Evolutionary conservation across 2,329 filamentous ascomycete genomes (phyloP), one percentile per base, ranked within the genome.

Genomic region (Penicillium griseofulvum): DNA sequence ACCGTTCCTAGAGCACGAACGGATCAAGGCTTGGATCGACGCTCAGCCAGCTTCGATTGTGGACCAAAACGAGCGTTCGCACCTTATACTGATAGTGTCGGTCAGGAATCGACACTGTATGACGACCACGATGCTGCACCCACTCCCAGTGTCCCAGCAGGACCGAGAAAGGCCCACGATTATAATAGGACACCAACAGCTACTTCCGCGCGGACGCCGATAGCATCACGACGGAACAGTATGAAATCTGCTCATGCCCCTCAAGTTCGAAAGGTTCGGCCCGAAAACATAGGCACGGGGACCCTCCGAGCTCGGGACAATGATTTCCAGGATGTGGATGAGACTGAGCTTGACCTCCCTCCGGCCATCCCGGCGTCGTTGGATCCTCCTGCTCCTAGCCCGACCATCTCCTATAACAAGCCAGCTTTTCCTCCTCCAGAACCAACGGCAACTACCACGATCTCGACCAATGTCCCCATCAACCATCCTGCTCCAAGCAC

Each of bases 121-220:
- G 83, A 88, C 65, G 67, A 62, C 19, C 86, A 87, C 74, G 89
- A 94, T 69, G 89, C 91, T 49, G 92, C 91, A 26, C 92, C 93
- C 14, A 93, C 88, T 36, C 93, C 93, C 5, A 92, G 86, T 28
- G 81, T 97, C 34, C 91, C 90, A 33, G 87, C 82, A 46, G 92
- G 92, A 5, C 90, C 92, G 54, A 85, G 91, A 59, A 77, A 82
- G 61, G 65, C 73, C 43, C 75, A 74, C 55, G 71, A 70, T 24
- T 64, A 63, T 69, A 41, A 61, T 48, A 57, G 48, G 47, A 60
- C 55, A 33, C 64, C 62, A 31, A 68, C 53, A 22, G 49, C 55
- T 19, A 64, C 62, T 33, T 59, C 63, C 11, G 67, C 69, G 41
- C 68, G 67, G 29, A 69, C 71, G 12, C 71, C 71, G 7, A 63